Evolutionary conservation across 306 rosid genomes (phyloP), one percentile per base, ranked within the genome.

Genomic region (Fragaria nilgerrensis): DNA sequence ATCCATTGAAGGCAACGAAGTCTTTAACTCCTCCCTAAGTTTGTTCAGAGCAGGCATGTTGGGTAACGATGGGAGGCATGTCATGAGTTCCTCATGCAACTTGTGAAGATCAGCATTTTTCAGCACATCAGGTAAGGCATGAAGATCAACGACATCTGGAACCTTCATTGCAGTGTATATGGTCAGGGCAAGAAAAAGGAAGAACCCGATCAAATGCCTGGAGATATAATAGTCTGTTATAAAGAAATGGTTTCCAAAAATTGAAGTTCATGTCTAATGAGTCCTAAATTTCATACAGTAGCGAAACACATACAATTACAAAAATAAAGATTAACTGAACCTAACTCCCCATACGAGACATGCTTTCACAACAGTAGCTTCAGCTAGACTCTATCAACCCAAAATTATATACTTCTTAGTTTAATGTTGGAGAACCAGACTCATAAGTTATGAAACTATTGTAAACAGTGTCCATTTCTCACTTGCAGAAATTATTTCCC

Each of bases 151-250:
- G 44, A 89, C 96, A 27, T 72, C 84, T 5, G 99, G 99, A 84
- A 92, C 73, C 88, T 91, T 82, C 83, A 78, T 86, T 61, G 94
- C 96, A 70, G 99, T 95, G 89, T 88, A 95, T 85, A 95, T 76
- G 79, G 99, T 95, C 88, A 95, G 84, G 79, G 96, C 48, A 62
- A 95, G 97, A 82, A 95, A 95, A 74, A 95, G 81, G 89, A 95
- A 88, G 87, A 95, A 95, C 78, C 99, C 99, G 9, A 95, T 89
- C 88, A 95, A 88, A 88, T 95, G 99, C 91, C 99, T 95, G 86
- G 82, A 88, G 37, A 68, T 70, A 73, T 14, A 53, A 36, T 22
- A 80, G 47, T 44, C 36, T 74, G 68, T 74, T 58, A 74, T 39
- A 76, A 52, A 27, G 25, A 55, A 49, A 17, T 16, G 15, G 22